Evolutionary conservation across 192 early-diverging fungal genomes (phyloP).

Genomic region (Funneliformis geosporum): DNA sequence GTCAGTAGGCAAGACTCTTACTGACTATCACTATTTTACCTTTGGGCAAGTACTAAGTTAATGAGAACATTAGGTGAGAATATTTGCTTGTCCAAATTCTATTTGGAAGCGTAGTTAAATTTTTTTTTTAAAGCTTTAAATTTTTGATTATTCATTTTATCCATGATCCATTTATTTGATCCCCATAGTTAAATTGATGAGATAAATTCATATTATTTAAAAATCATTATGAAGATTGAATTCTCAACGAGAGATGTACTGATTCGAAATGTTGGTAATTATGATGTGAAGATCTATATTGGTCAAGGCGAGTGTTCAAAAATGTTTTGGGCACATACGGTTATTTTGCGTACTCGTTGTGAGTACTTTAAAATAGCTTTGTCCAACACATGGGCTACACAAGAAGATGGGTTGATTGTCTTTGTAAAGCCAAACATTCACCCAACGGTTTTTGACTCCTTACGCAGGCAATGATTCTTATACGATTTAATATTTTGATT

Average conservation of each 20-base stretch:
- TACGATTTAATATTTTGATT: no score
- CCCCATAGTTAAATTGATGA: not conserved
- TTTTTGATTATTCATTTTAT: no score
- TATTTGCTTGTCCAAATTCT: no score
- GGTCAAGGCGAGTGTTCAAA: not conserved
- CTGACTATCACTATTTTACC: no score
- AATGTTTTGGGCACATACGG: not conserved
- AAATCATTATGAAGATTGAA: not conserved
- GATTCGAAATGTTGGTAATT: not conserved
- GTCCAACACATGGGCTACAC: conserved; percentile 2
- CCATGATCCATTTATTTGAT: not conserved
- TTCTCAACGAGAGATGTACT: not conserved
- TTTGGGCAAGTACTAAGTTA: no score
- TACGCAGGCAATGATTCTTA: not conserved
- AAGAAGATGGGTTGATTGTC: not conserved
- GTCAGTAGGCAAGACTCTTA: no score
- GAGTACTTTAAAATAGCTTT: conserved; percentile 7
- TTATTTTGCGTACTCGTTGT: not conserved
- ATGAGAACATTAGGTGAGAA: no score
- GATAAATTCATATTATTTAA: not conserved
- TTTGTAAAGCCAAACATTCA: not conserved
- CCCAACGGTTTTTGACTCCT: not conserved
- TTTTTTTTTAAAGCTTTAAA: no score
- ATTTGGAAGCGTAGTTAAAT: no score
- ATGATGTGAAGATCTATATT: not conserved